phyloP scores from a whole-genome alignment of 257 asterid genomes.

The Petrea volubilis region DNA sequence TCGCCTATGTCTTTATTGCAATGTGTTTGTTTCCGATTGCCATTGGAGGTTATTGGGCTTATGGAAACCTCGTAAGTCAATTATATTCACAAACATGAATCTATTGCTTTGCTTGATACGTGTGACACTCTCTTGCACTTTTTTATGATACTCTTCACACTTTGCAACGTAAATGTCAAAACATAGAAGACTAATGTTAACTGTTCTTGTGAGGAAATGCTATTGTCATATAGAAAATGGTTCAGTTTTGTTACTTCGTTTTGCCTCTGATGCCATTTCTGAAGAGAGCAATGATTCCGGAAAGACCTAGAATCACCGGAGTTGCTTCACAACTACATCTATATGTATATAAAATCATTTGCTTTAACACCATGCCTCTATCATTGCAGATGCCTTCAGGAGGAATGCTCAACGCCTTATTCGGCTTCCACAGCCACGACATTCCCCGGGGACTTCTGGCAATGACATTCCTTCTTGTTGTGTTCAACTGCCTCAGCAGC shows the following conservation, averaged over 20 bases:
- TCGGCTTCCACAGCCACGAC: slow-evolving; percentile 78
- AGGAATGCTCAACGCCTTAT: slow-evolving; percentile 80
- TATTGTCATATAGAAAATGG: not conserved
- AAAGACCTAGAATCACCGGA: too few relatives aligned
- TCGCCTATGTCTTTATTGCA: slow-evolving; percentile 80
- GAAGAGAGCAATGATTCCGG: not conserved
- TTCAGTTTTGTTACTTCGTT: not conserved
- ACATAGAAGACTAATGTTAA: too few relatives aligned
- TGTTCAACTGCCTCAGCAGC: slow-evolving; percentile 98
- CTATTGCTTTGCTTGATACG: not conserved
- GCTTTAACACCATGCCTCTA: not conserved
- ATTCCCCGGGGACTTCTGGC: slow-evolving; percentile 83
- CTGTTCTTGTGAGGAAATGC: not conserved
- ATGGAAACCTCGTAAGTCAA: slow-evolving; percentile 86
- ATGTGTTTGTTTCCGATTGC: slow-evolving; percentile 92
- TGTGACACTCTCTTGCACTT: not conserved
- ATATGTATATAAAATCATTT: too few relatives aligned
- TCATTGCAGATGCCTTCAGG: slow-evolving; percentile 85
- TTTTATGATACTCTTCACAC: not conserved
- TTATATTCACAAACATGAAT: not conserved
- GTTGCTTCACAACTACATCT: too few relatives aligned
- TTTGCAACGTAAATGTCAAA: not conserved
- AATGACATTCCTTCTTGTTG: slow-evolving; percentile 82
- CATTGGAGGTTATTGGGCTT: slow-evolving; percentile 98
- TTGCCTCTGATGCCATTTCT: not conserved